Base-by-base conservation (phyloP, 805 yeast genomes). In the Isabelozyma gotoi region DNA sequence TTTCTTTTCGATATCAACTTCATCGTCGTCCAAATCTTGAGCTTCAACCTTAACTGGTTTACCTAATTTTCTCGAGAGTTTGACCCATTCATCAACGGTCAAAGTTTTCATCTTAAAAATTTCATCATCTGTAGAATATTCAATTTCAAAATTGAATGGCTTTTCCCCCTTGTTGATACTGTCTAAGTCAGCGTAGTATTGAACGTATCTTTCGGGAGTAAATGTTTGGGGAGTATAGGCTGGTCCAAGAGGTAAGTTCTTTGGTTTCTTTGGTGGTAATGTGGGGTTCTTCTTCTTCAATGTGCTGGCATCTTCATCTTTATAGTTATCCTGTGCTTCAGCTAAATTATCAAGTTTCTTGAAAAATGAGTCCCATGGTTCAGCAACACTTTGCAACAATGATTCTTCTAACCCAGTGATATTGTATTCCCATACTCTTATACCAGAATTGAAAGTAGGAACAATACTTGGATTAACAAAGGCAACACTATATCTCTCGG, bases 361-460 rank as follows among this genome's bases (percentile, higher is more conserved):
- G 52, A 84, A 82, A 54, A 85, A 84, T 3, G 52, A 56, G 40
- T 68, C 73, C 94, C 94, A 86, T 5, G 85, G 74, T 46, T 69
- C 70, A 50, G 50, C 65, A 15, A 42, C 50, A 8, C 10, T 39
- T 33, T n/a, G 46, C 43, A 16, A 19, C 15, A 40, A 16, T 8
- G 42, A 41, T 31, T 56, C 53, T n/a, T 59, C 66, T 37, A 85
- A 57, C 1, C 73, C 84, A 0, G 88, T 76, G 31, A 78, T 77
- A 56, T 88, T 88, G 61, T 88, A 88, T 59, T 88, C 96, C 94
- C 95, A 88, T 2, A 88, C 81, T 49, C 96, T 72, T 47, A 88
- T 57, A 4, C 90, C 88, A 4, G 96, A 90, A 51, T 86, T 87
- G 65, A 83, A 89, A 0, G 95, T 88, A 3, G 96, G 96, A 11